These are phyloP conservation scores for Penicillium griseofulvum DNA, from an alignment of 2,329 filamentous ascomycete species.

Conservation along the genomic window DNA sequence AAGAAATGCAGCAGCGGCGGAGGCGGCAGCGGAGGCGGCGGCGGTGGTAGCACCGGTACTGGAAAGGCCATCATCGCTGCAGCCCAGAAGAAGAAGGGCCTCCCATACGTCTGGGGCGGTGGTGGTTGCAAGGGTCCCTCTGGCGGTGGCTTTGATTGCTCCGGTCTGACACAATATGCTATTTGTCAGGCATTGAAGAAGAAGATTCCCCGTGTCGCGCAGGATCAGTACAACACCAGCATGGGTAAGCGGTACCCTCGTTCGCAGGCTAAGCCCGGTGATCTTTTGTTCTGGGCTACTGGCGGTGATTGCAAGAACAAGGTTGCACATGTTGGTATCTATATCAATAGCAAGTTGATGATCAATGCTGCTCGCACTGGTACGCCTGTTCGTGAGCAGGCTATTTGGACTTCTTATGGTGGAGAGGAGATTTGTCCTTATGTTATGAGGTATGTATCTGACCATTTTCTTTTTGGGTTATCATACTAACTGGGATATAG, in stretches of 20 bases:
- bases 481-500: background rate
- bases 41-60: constrained; percentile 1
- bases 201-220: constrained; percentile 24
- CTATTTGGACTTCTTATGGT: constrained; percentile 27
- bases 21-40: constrained; percentile 5
- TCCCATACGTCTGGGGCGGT: constrained; percentile 28
- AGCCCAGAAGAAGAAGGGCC: constrained; percentile 22
- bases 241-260: constrained; percentile 20
- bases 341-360: constrained; percentile 21
- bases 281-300: constrained; percentile 27
- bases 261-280: constrained; percentile 22
- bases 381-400: constrained; percentile 26
- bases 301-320: constrained; percentile 18
- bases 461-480: background rate
- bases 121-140: constrained; percentile 25
- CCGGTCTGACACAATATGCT: constrained; percentile 27
- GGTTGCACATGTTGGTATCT: constrained; percentile 26
- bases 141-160: constrained; percentile 27
- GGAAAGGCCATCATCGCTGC: constrained; percentile 22
- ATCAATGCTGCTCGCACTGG: constrained; percentile 28
- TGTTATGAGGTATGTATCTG: constrained; percentile 22
- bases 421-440: constrained; percentile 25
- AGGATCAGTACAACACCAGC: constrained; percentile 24
- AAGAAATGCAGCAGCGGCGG: constrained; percentile 9
- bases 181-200: constrained; percentile 21